A percentile compares a stretch with the other conserved stretches of the same genome.
These are phyloP conservation scores for Zizania palustris DNA, from an alignment of 202 grass and related monocot genomes.

Conservation along the genomic window DNA sequence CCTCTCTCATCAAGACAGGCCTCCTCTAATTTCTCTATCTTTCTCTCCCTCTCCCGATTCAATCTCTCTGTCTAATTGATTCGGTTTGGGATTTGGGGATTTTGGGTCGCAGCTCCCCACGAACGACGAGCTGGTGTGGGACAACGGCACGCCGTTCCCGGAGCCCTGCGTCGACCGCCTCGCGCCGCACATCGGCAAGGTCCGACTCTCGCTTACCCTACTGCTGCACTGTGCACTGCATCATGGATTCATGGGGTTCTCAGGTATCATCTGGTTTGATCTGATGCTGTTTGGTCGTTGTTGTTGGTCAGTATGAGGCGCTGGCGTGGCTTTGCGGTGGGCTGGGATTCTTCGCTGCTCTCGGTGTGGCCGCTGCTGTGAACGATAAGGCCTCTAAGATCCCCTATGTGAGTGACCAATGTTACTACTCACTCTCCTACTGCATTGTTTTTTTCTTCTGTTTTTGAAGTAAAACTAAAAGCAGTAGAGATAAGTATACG, in stretches of 20 bases:
- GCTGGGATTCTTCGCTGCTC: conserved; percentile 69
- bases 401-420: conserved; percentile 71
- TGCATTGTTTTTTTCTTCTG: conserved; percentile 1
- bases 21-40: background rate
- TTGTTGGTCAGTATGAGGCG: conserved; percentile 65
- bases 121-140: conserved; percentile 88
- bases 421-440: conserved; percentile 5
- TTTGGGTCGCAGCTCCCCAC: conserved; percentile 49
- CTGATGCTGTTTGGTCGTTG: conserved; percentile 20
- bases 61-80: conserved; percentile 24
- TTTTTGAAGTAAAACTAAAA: background rate
- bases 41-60: background rate
- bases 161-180: conserved; percentile 96
- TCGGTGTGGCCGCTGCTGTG: conserved; percentile 57
- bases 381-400: conserved; percentile 96
- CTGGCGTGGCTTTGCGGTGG: conserved; percentile 92
- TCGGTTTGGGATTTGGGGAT: conserved; percentile 8
- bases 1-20: background rate
- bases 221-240: background rate
- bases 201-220: conserved; percentile 1
- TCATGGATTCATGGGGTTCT: background rate
- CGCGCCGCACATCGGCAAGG: conserved; percentile 91
- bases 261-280: conserved; percentile 27
- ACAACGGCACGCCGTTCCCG: conserved; percentile 94
- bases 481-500: background rate